Conservation (phyloP, 306 rosid genomes). For the Cyclanthera cordifolia region DNA sequence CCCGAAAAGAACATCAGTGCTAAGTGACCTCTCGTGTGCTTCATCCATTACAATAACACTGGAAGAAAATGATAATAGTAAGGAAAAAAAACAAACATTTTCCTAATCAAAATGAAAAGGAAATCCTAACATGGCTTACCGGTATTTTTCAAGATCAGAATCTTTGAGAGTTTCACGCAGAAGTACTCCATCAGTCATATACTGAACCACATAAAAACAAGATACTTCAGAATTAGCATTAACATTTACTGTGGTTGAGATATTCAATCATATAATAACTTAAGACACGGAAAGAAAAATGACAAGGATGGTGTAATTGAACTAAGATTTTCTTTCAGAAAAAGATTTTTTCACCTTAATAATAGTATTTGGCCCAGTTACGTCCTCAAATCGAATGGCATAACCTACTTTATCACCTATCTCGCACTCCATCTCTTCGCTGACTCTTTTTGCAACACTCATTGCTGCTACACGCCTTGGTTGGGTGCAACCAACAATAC, state of each 20-base stretch:
- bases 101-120: background rate
- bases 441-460: constrained; percentile 99
- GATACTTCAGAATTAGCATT: background rate
- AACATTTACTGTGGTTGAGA: background rate
- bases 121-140: constrained; percentile 36
- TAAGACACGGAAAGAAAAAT: background rate
- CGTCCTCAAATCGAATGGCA: constrained; percentile 98
- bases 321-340: background rate
- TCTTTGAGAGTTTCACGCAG: constrained; percentile 94
- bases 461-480: constrained; percentile 99
- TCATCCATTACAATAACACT: constrained; percentile 97
- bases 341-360: constrained; percentile 49
- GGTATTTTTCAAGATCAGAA: constrained; percentile 87
- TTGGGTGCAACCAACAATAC: constrained; percentile 91
- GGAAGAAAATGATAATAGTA: constrained; percentile 18
- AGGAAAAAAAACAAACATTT: background rate
- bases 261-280: background rate
- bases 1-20: constrained; percentile 89
- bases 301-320: background rate
- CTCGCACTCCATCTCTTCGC: constrained; percentile 96
- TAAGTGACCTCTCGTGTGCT: constrained; percentile 94
- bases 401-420: constrained; percentile 89
- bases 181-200: constrained; percentile 98
- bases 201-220: constrained; percentile 27
- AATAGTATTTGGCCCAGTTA: constrained; percentile 75